Base-by-base conservation (phyloP, 2,329 filamentous ascomycete species). In the Pseudogymnoascus sp. region DNA sequence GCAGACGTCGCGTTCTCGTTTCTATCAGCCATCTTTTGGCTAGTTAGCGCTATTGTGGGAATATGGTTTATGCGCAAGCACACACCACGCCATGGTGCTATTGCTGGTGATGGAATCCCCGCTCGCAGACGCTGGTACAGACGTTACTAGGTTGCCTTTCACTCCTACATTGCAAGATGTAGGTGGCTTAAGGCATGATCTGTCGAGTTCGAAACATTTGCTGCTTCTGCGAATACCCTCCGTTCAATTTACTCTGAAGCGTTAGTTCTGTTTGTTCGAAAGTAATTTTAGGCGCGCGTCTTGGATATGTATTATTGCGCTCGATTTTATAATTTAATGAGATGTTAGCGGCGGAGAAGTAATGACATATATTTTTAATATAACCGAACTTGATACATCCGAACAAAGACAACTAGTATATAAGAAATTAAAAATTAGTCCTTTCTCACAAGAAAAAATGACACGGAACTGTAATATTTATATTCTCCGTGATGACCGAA, bases 1-100 rank as follows among this genome's bases (percentile, higher is more conserved):
- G 83, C 89, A 40, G 79, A 70, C 18, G 61, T 64, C 29, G 63
- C 63, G 6, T 64, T 64, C 58, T 25, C 55, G 12, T 64, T 64
- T 37, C 42, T 64, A 9, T 64, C 63, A 9, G 61, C 61, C 9
- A 64, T 64, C 33, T 64, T 64, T 52, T 64, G 63, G 63, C 63
- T 64, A 15, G 61, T 55, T 13, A 63, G 55, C 36, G 61, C 63
- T 15, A 27, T 64, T 21, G 39, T 64, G 31, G 60, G 60, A 7
- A 36, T 61, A 15, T 61, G 55, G 42, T 61, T 61, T 15, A 52
- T 61, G 27, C 60, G 40, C 55, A 59, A 60, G 18, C 61, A 60
- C 36, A 40, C 52, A 3, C 39, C 39, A 42, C 25, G 9, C 31
- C 25, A 58, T 18, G 31, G 55, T 5, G 36, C 61, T 27, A 25